Evolutionary conservation across 805 yeast genomes (phyloP).

Genomic region (Clavispora santaluciae): DNA sequence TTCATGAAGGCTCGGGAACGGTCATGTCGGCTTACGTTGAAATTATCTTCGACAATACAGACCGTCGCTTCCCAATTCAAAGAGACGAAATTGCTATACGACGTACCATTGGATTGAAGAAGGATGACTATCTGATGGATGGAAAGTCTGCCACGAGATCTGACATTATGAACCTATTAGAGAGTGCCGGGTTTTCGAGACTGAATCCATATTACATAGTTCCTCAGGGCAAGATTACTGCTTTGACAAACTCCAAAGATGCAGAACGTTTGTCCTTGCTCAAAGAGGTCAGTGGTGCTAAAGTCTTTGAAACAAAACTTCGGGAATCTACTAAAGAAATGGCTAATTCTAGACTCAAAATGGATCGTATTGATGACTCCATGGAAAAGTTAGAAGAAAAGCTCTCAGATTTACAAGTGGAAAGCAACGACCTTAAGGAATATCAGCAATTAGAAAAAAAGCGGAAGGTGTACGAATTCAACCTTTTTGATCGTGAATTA

Average conservation of each 20-base stretch:
- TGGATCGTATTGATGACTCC: conserved; percentile 70
- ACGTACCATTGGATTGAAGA: conserved; percentile 89
- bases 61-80: conserved; percentile 65
- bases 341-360: conserved; percentile 63
- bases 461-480: conserved; percentile 69
- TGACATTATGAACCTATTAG: conserved; percentile 76
- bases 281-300: conserved; percentile 94
- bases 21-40: conserved; percentile 93
- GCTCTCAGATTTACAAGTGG: conserved; percentile 73
- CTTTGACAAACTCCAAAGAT: conserved; percentile 85
- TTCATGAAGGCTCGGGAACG: conserved; percentile 87
- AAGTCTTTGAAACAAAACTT: conserved; percentile 77
- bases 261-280: conserved; percentile 70
- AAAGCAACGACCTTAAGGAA: conserved; percentile 66
- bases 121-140: conserved; percentile 86
- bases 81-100: conserved; percentile 68
- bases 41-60: conserved; percentile 76
- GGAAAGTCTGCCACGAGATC: conserved; percentile 72
- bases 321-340: conserved; percentile 77
- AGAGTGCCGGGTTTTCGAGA: conserved; percentile 87
- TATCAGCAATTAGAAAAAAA: conserved; percentile 64
- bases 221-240: conserved; percentile 91
- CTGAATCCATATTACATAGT: conserved; percentile 93
- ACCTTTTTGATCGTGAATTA: conserved; percentile 72
- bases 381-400: conserved; percentile 65